Evolutionary conservation across 208 protist species (phyloP).

Genomic region (Tritrichomonas musculus): DNA sequence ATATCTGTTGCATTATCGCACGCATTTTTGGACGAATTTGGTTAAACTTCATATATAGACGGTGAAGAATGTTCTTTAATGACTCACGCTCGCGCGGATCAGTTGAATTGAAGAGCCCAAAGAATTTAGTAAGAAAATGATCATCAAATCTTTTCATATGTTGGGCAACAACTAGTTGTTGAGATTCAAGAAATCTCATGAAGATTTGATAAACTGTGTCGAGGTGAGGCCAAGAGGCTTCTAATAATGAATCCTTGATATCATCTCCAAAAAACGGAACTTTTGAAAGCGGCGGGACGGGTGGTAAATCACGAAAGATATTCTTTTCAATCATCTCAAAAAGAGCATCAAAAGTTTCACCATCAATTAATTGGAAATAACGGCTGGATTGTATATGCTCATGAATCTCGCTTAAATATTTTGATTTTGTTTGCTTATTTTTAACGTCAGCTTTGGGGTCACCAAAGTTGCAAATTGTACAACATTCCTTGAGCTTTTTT

Average conservation of each 20-base stretch:
- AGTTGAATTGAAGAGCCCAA: neutral
- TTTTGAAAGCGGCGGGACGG: neutral
- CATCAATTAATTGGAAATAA: neutral
- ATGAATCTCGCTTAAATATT: neutral
- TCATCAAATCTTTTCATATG: neutral
- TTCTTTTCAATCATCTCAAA: slow-evolving; percentile 19
- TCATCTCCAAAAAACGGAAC: neutral
- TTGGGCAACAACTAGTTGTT: neutral
- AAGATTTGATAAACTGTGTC: neutral
- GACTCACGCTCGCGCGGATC: neutral
- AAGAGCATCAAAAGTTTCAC: neutral
- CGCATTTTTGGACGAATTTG: neutral
- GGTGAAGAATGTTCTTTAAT: neutral
- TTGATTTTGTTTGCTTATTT: neutral
- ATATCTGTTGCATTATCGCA: neutral
- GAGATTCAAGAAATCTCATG: neutral
- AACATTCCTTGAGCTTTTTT: neutral
- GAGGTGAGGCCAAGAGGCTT: slow-evolving; percentile 11
- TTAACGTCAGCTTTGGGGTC: neutral
- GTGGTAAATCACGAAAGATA: neutral
- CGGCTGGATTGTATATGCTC: neutral
- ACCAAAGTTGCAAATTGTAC: neutral
- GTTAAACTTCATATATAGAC: neutral
- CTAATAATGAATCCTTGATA: neutral
- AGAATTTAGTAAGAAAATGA: neutral